Base-by-base conservation (phyloP, 2,329 filamentous ascomycete species). In the Colletotrichum sp. region DNA sequence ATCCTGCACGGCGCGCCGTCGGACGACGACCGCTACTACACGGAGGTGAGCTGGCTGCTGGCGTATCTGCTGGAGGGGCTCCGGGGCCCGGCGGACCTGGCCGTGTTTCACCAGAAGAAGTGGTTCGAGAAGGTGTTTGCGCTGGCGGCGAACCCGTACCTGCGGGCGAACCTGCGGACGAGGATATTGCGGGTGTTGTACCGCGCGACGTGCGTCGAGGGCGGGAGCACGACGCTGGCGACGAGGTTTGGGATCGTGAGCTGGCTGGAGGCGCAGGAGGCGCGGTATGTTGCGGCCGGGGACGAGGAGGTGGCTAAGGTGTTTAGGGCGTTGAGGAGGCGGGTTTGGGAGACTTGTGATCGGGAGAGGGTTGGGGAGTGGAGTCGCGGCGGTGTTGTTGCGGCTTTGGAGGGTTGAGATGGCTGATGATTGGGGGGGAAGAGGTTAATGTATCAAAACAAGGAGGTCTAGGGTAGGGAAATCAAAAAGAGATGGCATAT, bases 71-170 rank as follows among this genome's bases (percentile, higher is more conserved):
- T 95, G 36, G 92, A 93, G 81, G 92, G 92, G 24, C 86, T 95
- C n/a, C 88, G 90, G 10, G 92, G 89, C 2, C 81, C 88, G 0
- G 81, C 82, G 30, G 94, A 95, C 79, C 87, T 95, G 79, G 88
- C 88, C 28, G 85, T 93, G 49, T 92, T 92, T 84, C 92, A 87
- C 81, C 89, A 87, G 81, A 90, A 88, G 84, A 90, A 89, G 72
- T 91, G 95, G 72, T 95, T 98, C 80, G 95, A 98, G 83, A 92
- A 94, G 77, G 83, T 97, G 3, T 88, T 97, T 60, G 91, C 92
- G 1, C 85, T 95, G 26, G 95, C 93, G 69, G 88, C 88, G 39
- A 95, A 94, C 59, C 91, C 93, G 0, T 93, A 92, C 70, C 88
- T 95, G 76, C 88, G 90, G 5, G 84, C 88, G 21, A 87, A 89